Evolutionary conservation across 129 eudicot genomes (phyloP).

Genomic region (Dittrichia graveolens): DNA sequence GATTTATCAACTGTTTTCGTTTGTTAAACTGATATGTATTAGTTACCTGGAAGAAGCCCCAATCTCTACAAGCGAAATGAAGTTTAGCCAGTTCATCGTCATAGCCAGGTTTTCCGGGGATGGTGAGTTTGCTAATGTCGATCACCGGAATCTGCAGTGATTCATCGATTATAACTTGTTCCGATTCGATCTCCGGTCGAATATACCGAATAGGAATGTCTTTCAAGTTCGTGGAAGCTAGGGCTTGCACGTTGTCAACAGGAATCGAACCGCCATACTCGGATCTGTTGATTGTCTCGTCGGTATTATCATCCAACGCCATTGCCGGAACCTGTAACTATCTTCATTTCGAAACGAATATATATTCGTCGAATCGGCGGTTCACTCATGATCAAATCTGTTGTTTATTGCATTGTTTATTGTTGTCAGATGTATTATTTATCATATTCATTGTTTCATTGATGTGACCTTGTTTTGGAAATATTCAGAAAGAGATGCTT

Average conservation of each 20-base stretch:
- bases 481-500: slow-evolving; percentile 9
- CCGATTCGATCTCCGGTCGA: slow-evolving; percentile 44
- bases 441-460: background rate
- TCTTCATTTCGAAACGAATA: background rate
- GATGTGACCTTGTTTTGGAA: slow-evolving; percentile 11
- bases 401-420: slow-evolving; percentile 4
- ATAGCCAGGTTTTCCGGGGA: slow-evolving; percentile 17
- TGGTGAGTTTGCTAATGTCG: slow-evolving; percentile 41
- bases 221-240: slow-evolving; percentile 44
- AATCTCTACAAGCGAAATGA: slow-evolving; percentile 54
- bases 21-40: background rate
- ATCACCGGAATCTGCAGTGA: slow-evolving; percentile 57
- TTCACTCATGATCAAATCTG: background rate
- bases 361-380: background rate
- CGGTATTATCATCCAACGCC: slow-evolving; percentile 20
- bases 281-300: background rate
- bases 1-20: slow-evolving; percentile 49
- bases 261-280: slow-evolving; percentile 58
- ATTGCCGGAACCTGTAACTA: background rate
- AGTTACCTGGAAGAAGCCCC: slow-evolving; percentile 68
- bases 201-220: slow-evolving; percentile 50
- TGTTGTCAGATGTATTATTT: background rate
- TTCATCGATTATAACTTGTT: slow-evolving; percentile 33
- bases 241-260: slow-evolving; percentile 52
- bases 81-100: slow-evolving; percentile 46